Base-by-base conservation (phyloP, 805 yeast genomes). In the Kuraishia borneana region DNA sequence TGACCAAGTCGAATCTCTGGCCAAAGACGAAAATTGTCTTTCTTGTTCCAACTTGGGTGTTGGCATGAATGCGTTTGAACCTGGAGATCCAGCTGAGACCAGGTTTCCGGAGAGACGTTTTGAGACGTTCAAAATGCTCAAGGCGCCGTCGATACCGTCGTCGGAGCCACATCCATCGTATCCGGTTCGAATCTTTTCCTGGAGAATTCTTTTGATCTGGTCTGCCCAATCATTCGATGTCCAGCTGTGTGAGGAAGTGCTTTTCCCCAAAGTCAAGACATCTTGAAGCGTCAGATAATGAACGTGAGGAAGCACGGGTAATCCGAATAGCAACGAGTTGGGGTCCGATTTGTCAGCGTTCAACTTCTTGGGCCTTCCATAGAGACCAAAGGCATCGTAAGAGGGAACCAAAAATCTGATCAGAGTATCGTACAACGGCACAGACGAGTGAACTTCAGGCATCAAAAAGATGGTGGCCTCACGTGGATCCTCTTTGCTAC, bases 401-500 rank as follows among this genome's bases (percentile, higher is more conserved):
- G 80, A 54, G 5, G 92, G 94, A 21, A 84, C 68, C 41, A 82
- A 60, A 50, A 80, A 82, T 42, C 95, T 64, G 37, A 84, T 79
- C 59, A 84, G 65, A n/a, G 89, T 84, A 54, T 84, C 95, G 43
- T 73, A 76, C 17, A 88, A 88, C 4, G 75, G 74, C 14, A 85
- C 94, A 6, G 89, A 82, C 5, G 88, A 83, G 48, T 83, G 94
- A 37, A 70, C 63, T 39, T 76, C 82, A 8, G 95, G 94, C 92
- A 85, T 83, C 47, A 84, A 54, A 51, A 83, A 84, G 33, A 84
- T 69, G 3, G 76, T 64, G 14, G 78, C 71, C 35, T 71, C 76
- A 40, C 68, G 68, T 9, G 76, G 68, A 0, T 58, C 53, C 13
- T 66, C 68, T 26, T 64, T 60, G 37, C 63, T 62, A 36, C 70